Evolutionary conservation across 495 filamentous ascomycete species (phyloP).

Genomic region (Lindgomyces ingoldianus): DNA sequence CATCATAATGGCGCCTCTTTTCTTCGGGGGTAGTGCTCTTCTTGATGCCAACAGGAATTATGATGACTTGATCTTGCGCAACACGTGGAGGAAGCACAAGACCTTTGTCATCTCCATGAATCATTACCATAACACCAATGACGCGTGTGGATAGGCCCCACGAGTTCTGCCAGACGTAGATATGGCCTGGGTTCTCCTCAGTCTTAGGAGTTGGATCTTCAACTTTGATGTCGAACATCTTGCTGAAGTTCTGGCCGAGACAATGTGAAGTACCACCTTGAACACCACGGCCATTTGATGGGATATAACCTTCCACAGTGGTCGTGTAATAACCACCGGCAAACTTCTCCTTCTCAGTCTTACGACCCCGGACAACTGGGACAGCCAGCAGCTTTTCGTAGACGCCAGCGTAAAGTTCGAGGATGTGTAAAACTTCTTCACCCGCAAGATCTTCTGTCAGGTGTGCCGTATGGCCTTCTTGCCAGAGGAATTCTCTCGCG

Average conservation of each 20-base stretch:
- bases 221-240: conserved; percentile 97
- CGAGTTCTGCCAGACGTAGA: conserved; percentile 95
- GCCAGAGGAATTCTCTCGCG: conserved; percentile 94
- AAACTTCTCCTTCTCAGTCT: conserved; percentile 96
- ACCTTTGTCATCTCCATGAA: conserved; percentile 91
- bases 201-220: conserved; percentile 82
- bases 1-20: conserved; percentile 65
- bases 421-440: conserved; percentile 84
- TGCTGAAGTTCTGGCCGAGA: conserved; percentile 94
- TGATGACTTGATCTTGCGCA: conserved; percentile 76
- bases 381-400: conserved; percentile 94
- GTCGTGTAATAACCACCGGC: conserved; percentile 91
- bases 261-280: conserved; percentile 94
- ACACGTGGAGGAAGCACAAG: conserved; percentile 87
- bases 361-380: conserved; percentile 84
- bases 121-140: conserved; percentile 97
- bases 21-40: conserved; percentile 76
- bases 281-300: conserved; percentile 90
- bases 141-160: conserved; percentile 53
- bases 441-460: conserved; percentile 73
- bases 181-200: conserved; percentile 61
- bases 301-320: conserved; percentile 80
- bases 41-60: conserved; percentile 90
- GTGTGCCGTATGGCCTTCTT: conserved; percentile 97
- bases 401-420: conserved; percentile 87